Evolutionary conservation across 345 rosid species (phyloP), one percentile per base, ranked within the genome.

Genomic region (Cardamine resedifolia): DNA sequence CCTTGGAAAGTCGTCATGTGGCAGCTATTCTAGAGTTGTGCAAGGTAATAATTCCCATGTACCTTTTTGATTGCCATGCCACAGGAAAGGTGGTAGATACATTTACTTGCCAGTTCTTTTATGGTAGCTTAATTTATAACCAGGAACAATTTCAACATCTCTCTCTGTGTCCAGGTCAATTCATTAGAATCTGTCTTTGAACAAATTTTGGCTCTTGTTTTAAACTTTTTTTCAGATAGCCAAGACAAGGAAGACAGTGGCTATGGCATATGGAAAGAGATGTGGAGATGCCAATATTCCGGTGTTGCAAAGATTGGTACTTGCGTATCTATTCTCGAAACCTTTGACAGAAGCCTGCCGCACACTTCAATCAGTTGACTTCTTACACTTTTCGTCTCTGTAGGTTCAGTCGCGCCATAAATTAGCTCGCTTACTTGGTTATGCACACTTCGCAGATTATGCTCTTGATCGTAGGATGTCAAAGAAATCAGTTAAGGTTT

Each of bases 351-450:
- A 70, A 70, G 66, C 68, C 69, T 58, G 45, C 10, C 6, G 58
- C 72, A 52, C 51, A 19, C 43, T 58, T 66, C 43, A 59, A 6
- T 34, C 62, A 45, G 38, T 48, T 65, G 47, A 60, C 44, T 5
- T 71, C 20, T 31, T 50, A 24, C 31, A 59, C 20, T 64, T 52
- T 77, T 56, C 27, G 30, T 50, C 39, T 70, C 65, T 77, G 63
- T 74, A 94, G 98, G 96, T 91, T 39, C 89, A 89, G 52, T 72
- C 81, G 55, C 98, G 98, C 72, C 97, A 91, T 70, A 94, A 85
- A 75, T 78, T 85, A 79, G 95, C 96, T 71, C 83, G 96, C 43
- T 74, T 89, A 61, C 86, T 91, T 80, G 98, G 93, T 67, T 85
- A 88, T 85, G 81, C 93, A 66, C 90, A 85, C 79, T 94, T 84